Base-by-base conservation (phyloP, 192 early-diverging fungal genomes). In the Phlyctochytrium bullatum region DNA sequence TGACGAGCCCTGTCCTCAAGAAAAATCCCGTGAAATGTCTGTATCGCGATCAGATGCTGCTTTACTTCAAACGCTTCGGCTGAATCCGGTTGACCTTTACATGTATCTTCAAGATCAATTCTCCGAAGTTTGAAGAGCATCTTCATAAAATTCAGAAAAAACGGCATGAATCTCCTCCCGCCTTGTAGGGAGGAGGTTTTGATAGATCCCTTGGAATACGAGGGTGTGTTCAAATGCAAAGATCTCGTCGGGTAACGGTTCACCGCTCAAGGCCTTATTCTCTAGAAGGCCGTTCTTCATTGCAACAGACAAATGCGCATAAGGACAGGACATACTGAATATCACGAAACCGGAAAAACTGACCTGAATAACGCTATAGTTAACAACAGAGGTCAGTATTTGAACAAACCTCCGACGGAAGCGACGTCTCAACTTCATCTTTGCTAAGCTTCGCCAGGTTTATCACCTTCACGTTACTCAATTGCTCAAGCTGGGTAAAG, bases 141-240 rank as follows among this genome's bases (percentile, higher is more conserved):
- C 31, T 23, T 27, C 47, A 54, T 32, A 65, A 51, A 52, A 51
- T 28, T 36, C 64, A 10, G 64, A 36, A 23, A 14, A 65, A 28
- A 29, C n/a, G 2, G 3, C 23, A 33, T 65, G 64, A 16, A 65
- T 36, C 23, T 36, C 33, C 24, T 16, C 30, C 2, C 52, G n/a
- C 1, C 64, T 20, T 10, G 47, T 52, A 1, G 36, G 64, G 64
- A 65, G 40, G 3, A 65, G 27, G 25, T 20, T 54, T 2, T 28
- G 12, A 51, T 65, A 65, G 64, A 65, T 65, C n/a, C 47, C 25
- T 54, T 65, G n/a, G 52, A 52, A 65, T 31, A 65, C 52, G 14
- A 65, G 28, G 51, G 2, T 27, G 32, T 65, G 64, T 24, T 65
- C 23, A 29, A 65, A 65, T 6, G 40, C 6, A 47, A 47, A 47